Base-by-base conservation (phyloP, 129 eudicot species). In the Tagetes erecta region DNA sequence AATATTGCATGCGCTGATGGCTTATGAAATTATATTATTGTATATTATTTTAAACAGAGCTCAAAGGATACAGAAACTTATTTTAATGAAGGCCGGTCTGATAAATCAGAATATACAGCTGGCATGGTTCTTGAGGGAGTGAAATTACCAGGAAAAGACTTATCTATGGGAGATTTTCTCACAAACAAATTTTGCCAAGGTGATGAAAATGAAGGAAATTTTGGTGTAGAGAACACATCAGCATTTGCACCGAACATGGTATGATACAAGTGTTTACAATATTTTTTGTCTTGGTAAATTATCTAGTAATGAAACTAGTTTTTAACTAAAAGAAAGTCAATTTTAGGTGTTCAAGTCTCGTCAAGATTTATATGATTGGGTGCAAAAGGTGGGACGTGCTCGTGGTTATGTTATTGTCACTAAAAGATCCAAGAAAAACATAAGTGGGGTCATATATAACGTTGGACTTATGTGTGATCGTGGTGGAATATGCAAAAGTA, bases 41-140 rank as follows among this genome's bases (percentile, higher is more conserved):
- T 50, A 50, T 50, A 11, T 50, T 50, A 27, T 50, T 50, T 50
- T 50, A 55, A 27, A 44, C 87, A 92, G 97, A 64, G 14, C 57
- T 50, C 92, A 65, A 82, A 82, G 79, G 76, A 57, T 71, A 80
- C 80, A 36, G 80, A 96, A 78, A 87, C 89, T 30, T 89, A 85
- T 68, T 45, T 55, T 36, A 52, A 79, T 51, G 96, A 92, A 75
- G 83, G 78, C 47, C 80, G 87, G 31, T 8, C 73, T 38, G 63
- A 63, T 40, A 74, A 64, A 63, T 87, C 82, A 46, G 42, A 55
- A 10, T 87, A 78, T 8, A 75, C 50, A 35, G 58, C 70, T 44
- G 86, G 76, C 10, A 6, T 59, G 3, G 31, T 68, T 37, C 83
- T 80, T 6, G 86, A 81, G 46, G 86, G 84, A 67, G 53, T 83